Percentiles rank a stretch among this genome's conserved stretches.
Conservation (phyloP, 2,329 filamentous ascomycete species). For the Akanthomyces lecanii region DNA sequence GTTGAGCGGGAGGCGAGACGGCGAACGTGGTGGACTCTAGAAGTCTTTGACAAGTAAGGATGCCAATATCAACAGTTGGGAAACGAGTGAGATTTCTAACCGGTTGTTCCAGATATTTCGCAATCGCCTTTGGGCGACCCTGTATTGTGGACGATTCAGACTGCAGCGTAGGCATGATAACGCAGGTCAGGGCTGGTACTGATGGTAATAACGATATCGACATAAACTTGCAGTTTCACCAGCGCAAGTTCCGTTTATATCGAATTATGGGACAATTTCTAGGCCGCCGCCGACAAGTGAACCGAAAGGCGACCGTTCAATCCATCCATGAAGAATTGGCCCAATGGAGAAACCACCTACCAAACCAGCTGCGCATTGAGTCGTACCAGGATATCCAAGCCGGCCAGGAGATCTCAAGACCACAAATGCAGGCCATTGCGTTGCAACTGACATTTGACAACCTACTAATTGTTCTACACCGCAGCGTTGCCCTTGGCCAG, state of each 20-base stretch:
- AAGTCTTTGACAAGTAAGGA: constrained; percentile 16
- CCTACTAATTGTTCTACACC: constrained; percentile 14
- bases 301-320: neutral
- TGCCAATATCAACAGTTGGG: too few relatives aligned
- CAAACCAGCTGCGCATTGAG: constrained; percentile 4
- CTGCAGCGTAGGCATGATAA: constrained; percentile 14
- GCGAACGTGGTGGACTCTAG: constrained; percentile 16
- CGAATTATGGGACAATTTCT: constrained; percentile 15
- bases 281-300: constrained; percentile 4
- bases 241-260: constrained; percentile 13
- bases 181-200: neutral
- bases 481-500: constrained; percentile 2
- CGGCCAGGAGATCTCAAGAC: neutral
- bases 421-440: constrained; percentile 14
- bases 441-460: constrained; percentile 17
- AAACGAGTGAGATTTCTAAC: neutral
- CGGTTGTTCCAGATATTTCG: neutral
- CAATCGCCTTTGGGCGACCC: constrained; percentile 15
- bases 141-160: constrained; percentile 16
- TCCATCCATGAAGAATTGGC: constrained; percentile 7
- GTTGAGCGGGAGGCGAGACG: constrained; percentile 8
- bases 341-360: constrained; percentile 9
- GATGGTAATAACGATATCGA: neutral
- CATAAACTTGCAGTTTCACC: constrained; percentile 2
- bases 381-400: neutral